Percentiles rank a stretch among this genome's conserved stretches.
Conservation (phyloP, 2,329 filamentous ascomycete species). For the Apiospora marii region DNA sequence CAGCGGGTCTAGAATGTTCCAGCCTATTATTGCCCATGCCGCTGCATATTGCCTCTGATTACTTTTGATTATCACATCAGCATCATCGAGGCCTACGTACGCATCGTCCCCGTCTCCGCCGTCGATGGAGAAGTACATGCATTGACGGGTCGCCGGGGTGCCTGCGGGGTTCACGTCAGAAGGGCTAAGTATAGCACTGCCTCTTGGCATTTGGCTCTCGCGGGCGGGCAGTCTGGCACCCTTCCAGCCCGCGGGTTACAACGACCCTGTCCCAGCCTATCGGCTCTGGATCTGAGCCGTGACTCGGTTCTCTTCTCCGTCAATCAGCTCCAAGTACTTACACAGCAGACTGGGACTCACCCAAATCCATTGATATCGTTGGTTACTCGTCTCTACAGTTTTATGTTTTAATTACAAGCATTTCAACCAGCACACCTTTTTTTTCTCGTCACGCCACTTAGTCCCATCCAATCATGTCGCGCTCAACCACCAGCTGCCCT, state of each 20-base stretch:
- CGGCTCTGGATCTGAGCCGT: background rate
- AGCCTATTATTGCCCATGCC: background rate
- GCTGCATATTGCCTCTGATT: background rate
- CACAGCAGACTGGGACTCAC: background rate
- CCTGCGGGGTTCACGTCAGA: background rate
- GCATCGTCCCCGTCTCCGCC: too few relatives aligned
- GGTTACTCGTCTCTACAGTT: background rate
- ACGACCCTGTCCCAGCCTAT: background rate
- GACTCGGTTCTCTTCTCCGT: too few relatives aligned
- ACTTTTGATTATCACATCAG: too few relatives aligned
- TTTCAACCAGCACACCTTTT: background rate
- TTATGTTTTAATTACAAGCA: background rate
- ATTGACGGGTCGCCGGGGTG: background rate
- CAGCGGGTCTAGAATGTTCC: background rate
- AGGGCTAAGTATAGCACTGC: background rate
- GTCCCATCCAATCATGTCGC: background rate
- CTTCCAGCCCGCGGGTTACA: background rate
- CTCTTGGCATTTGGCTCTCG: background rate
- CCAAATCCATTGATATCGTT: background rate
- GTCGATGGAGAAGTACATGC: too few relatives aligned
- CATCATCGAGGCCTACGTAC: too few relatives aligned
- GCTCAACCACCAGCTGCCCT: conserved; percentile 43
- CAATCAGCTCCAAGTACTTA: background rate
- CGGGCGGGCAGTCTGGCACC: too few relatives aligned
- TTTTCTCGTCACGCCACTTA: background rate